A percentile compares a stretch with the other conserved stretches of the same genome.
These are phyloP conservation scores for Pezicula radicicola DNA, from an alignment of 2,329 filamentous ascomycete species.

Conservation along the genomic window DNA sequence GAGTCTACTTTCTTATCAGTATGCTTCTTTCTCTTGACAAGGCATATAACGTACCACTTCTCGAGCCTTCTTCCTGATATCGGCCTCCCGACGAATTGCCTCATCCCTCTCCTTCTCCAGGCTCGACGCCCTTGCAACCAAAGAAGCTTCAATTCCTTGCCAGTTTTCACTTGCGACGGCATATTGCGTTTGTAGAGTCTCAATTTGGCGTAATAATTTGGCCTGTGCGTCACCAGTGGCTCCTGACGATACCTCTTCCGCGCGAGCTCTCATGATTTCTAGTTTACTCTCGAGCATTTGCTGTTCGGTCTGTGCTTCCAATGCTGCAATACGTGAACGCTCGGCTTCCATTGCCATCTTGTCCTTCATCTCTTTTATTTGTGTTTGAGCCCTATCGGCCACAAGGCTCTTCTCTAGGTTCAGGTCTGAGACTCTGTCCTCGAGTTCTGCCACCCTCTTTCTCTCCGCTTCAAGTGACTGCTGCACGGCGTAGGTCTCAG, in stretches of 20 bases:
- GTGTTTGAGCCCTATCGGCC: constrained; percentile 65
- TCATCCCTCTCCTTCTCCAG: constrained; percentile 93
- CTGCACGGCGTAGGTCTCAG: constrained; percentile 63
- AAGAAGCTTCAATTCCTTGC: constrained; percentile 89
- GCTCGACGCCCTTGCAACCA: constrained; percentile 71
- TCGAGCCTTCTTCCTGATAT: constrained; percentile 84
- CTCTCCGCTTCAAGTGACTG: constrained; percentile 68
- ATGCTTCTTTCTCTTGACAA: not conserved
- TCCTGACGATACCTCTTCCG: constrained; percentile 86
- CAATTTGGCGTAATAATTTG: constrained; percentile 88
- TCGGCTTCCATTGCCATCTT: constrained; percentile 72
- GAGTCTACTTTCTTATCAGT: constrained; percentile 49
- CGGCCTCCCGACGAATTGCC: constrained; percentile 74
- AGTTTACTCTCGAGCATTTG: constrained; percentile 82
- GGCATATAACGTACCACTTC: constrained; percentile 62
- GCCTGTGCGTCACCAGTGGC: constrained; percentile 79
- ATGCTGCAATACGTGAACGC: constrained; percentile 62
- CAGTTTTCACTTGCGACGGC: constrained; percentile 93
- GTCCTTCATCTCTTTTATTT: constrained; percentile 70
- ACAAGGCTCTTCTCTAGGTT: constrained; percentile 76
- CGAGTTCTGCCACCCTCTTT: constrained; percentile 49
- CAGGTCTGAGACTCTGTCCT: constrained; percentile 59
- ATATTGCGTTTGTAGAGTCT: constrained; percentile 94
- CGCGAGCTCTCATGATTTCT: constrained; percentile 78
- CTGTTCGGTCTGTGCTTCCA: constrained; percentile 77